Evolutionary conservation across 331 rosid species (phyloP).

Genomic region (Cydonia oblonga): DNA sequence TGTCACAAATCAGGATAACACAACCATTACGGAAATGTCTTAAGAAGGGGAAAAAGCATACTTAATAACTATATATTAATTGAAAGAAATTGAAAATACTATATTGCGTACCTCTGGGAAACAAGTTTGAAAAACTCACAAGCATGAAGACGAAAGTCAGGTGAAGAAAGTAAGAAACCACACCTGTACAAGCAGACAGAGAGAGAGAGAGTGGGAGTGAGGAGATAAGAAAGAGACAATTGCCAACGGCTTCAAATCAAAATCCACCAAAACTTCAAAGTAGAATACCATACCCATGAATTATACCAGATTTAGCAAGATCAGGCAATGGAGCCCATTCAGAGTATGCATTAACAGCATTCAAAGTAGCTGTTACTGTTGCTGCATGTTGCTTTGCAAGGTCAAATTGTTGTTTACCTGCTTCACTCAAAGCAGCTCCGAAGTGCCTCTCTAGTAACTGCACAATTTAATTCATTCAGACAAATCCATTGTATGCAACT

Average conservation of each 20-base stretch:
- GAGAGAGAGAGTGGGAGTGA: slow-evolving; percentile 12
- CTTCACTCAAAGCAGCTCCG: slow-evolving; percentile 70
- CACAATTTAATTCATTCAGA: slow-evolving; percentile 23
- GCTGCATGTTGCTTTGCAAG: slow-evolving; percentile 75
- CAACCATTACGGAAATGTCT: slow-evolving; percentile 6
- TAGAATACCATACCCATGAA: slow-evolving; percentile 62
- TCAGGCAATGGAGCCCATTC: slow-evolving; percentile 98
- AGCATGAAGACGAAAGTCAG: slow-evolving; percentile 91
- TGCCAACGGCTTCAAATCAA: slow-evolving; percentile 10
- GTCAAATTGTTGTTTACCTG: slow-evolving; percentile 60
- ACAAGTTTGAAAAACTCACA: slow-evolving; percentile 90
- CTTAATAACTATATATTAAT: neutral
- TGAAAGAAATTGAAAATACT: slow-evolving; percentile 1
- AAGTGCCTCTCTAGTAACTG: slow-evolving; percentile 87
- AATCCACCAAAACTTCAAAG: slow-evolving; percentile 12
- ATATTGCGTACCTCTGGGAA: slow-evolving; percentile 56
- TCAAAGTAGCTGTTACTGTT: slow-evolving; percentile 59
- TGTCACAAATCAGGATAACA: slow-evolving; percentile 13
- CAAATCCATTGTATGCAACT: neutral
- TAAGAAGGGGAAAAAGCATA: neutral
- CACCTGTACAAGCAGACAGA: slow-evolving; percentile 49
- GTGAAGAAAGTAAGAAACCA: slow-evolving; percentile 77
- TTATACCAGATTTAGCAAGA: slow-evolving; percentile 83
- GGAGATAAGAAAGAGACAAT: slow-evolving; percentile 6
- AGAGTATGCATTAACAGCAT: slow-evolving; percentile 86